Base-by-base conservation (phyloP, 768 basidiomycete species). In the Mycena galericulata region DNA sequence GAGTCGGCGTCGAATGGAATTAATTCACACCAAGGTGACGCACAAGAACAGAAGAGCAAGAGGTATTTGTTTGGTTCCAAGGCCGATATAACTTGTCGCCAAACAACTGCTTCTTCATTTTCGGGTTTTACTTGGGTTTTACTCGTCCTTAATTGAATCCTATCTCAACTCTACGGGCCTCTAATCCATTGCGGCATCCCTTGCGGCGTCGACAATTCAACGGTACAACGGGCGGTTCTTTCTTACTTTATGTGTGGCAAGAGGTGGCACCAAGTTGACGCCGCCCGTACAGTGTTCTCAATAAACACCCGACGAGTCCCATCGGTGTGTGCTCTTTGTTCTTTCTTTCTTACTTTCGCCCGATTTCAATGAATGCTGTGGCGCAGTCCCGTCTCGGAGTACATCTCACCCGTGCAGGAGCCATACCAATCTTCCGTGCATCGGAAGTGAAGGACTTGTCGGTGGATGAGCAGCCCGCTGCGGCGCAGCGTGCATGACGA, bases 391-490 rank as follows among this genome's bases (percentile, higher is more conserved):
- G 87, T 89, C 43, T 79, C 86, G 36, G 91, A 95, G 77, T 96
- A 89, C 79, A 94, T 95, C 64, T 91, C 94, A 5, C 93, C 94
- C 0, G 90, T 91, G 47, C 89, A 90, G 76, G 92, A 92, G 67
- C 93, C 93, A 0, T 96, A 95, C 77, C 87, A 92, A 70, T 96
- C 70, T 96, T 96, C 81, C 92, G 93, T 58, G 94, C 94, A 8
- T 92, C 92, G 3, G 93, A 96, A 79, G 94, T 95, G 68, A 95
- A 95, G 75, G 94, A 96, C 75, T 85, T 95, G n/a, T 86, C 92
- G 29, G 93, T 96, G 17, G 94, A 96, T 73, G 91, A 94, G 66
- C 85, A 87, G 2, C 68, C 81, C 32, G 81, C 80, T 81, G 10
- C 78, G 84, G 40, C 84, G 89, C 55, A 93, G 87, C 73, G 89